Percentiles rank a stretch among this genome's conserved stretches.
These are phyloP conservation scores for Scedosporium aurantiacum DNA, from an alignment of 2,329 filamentous ascomycete species.

Conservation along the genomic window DNA sequence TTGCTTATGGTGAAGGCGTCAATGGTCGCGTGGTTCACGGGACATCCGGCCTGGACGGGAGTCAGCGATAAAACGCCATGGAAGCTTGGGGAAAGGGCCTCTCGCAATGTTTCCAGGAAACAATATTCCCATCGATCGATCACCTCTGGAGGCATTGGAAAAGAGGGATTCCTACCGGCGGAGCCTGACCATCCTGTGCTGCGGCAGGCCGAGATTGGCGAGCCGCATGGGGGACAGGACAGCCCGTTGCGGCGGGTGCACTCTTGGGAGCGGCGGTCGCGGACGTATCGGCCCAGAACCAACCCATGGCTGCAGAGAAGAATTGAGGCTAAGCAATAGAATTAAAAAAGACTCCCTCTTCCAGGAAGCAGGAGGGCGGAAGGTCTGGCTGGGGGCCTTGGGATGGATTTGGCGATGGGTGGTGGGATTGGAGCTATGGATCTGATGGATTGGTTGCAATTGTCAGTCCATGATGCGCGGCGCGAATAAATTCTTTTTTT, in stretches of 20 bases:
- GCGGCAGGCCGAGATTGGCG: not conserved
- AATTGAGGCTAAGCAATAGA: not conserved
- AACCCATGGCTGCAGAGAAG: constrained; percentile 35
- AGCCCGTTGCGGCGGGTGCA: not conserved
- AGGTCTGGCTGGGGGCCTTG: not conserved
- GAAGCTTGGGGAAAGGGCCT: too few relatives aligned
- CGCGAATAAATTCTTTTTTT: not conserved
- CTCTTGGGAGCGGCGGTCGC: constrained; percentile 7
- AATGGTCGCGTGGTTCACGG: constrained; percentile 45
- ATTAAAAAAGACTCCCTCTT: not conserved
- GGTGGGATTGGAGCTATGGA: not conserved
- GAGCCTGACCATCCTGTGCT: constrained; percentile 1
- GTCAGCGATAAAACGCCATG: not conserved
- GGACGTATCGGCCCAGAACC: constrained; percentile 49
- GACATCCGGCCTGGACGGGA: constrained; percentile 35
- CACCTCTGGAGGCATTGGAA: not conserved
- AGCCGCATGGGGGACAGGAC: constrained; percentile 1
- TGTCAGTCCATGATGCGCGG: not conserved
- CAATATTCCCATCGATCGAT: not conserved
- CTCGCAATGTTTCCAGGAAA: not conserved
- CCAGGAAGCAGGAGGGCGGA: not conserved
- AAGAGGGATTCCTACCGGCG: not conserved
- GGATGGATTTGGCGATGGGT: too few relatives aligned
- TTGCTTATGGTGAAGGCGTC: constrained; percentile 28
- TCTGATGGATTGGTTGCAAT: not conserved